phyloP scores from a whole-genome alignment of 1,284 basidiomycete species.

The Phellinidium pouzarii region DNA sequence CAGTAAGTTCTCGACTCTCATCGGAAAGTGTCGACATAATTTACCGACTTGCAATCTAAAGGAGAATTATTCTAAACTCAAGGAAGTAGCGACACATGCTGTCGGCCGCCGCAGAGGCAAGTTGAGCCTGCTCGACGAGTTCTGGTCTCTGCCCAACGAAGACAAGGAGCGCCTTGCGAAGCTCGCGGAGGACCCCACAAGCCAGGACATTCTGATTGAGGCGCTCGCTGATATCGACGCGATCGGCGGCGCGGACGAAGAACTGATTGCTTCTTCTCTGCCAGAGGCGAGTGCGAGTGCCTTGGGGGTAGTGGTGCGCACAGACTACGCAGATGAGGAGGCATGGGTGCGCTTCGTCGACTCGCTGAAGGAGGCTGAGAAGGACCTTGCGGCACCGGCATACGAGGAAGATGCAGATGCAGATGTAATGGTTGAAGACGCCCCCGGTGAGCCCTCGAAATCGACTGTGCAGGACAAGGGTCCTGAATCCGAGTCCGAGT shows the following conservation, averaged over 20 bases:
- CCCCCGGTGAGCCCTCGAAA: constrained; percentile 21
- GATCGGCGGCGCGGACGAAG: constrained; percentile 4
- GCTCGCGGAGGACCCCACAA: constrained; percentile 7
- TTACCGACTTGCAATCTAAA: background rate
- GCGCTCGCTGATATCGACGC: constrained; percentile 12
- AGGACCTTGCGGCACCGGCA: constrained; percentile 36
- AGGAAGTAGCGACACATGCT: background rate
- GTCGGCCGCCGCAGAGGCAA: constrained; percentile 11
- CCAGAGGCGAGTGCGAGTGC: constrained; percentile 22
- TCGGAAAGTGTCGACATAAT: background rate
- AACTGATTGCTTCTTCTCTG: background rate
- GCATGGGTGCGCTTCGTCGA: constrained; percentile 53
- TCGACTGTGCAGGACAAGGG: constrained; percentile 9
- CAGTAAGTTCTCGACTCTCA: constrained; percentile 4
- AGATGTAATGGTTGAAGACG: constrained; percentile 22
- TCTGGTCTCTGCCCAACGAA: constrained; percentile 6
- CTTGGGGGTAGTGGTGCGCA: constrained; percentile 56
- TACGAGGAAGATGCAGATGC: too few species aligned
- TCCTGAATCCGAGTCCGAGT: constrained; percentile 16
- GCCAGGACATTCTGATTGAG: background rate
- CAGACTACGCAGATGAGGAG: constrained; percentile 58
- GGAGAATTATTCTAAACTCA: constrained; percentile 12
- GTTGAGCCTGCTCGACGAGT: background rate
- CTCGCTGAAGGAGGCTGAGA: constrained; percentile 45
- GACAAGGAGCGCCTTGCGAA: constrained; percentile 7